phyloP scores from a whole-genome alignment of 306 rosid species.

The Acacia crassicarpa region DNA sequence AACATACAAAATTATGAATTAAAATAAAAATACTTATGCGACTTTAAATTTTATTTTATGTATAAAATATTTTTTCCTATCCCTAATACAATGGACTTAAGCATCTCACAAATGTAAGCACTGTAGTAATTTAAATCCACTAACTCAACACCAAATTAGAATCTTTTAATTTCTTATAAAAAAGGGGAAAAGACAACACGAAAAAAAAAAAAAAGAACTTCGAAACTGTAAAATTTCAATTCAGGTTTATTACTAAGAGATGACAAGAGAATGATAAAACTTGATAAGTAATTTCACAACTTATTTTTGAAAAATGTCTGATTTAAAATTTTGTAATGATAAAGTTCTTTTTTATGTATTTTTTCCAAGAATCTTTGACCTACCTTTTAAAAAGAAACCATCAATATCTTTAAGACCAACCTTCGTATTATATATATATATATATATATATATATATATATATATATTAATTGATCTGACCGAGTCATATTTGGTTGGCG shows the following conservation, averaged over 20 bases:
- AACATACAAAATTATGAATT: neutral
- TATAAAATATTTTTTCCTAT: neutral
- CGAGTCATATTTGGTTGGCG: neutral
- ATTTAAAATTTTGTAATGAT: no score
- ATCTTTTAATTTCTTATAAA: neutral
- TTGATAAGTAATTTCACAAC: no score
- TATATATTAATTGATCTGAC: neutral
- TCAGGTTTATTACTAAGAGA: no score
- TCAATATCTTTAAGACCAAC: neutral
- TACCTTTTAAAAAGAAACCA: no score
- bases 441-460: neutral
- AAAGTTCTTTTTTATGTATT: no score
- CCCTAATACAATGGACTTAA: neutral
- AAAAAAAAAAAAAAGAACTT: no score
- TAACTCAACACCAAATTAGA: neutral
- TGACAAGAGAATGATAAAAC: no score
- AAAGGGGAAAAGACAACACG: no score
- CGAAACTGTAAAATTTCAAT: no score
- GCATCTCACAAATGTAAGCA: neutral
- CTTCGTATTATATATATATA: neutral
- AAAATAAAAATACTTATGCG: neutral
- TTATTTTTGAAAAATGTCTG: no score
- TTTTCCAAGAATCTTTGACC: no score
- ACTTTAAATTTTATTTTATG: neutral
- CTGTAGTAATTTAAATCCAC: neutral